Percentiles rank a stretch among this genome's conserved stretches.
Conservation (phyloP, 306 rosid species). For the Inga leiocalycina region DNA sequence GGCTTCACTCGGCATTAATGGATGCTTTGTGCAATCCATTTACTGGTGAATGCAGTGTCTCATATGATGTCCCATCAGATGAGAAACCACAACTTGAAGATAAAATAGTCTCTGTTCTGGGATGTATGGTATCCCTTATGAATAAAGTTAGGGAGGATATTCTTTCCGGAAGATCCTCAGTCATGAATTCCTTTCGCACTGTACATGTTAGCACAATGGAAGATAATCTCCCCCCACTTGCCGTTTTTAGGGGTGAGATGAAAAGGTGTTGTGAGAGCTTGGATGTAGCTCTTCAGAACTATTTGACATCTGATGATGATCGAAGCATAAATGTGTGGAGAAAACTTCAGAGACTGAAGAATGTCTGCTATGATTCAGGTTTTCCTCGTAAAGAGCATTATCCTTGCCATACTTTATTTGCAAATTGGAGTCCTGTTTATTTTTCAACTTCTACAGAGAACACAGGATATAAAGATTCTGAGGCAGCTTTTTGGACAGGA, state of each 20-base stretch:
- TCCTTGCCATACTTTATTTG: constrained; percentile 74
- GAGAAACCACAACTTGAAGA: constrained; percentile 79
- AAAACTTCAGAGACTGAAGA: constrained; percentile 89
- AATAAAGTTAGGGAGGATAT: constrained; percentile 77
- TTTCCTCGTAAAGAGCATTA: constrained; percentile 65
- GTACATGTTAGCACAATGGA: constrained; percentile 49
- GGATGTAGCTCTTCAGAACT: constrained; percentile 85
- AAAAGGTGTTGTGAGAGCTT: constrained; percentile 96
- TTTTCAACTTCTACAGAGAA: constrained; percentile 56
- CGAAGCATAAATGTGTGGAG: constrained; percentile 81
- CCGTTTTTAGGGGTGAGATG: constrained; percentile 81
- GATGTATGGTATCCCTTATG: constrained; percentile 79
- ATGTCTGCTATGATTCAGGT: constrained; percentile 91
- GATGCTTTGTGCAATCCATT: constrained; percentile 78
- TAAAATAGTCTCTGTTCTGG: constrained; percentile 89
- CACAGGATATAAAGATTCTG: constrained; percentile 48
- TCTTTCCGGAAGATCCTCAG: constrained; percentile 76
- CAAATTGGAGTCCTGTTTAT: constrained; percentile 82
- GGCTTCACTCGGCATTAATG: constrained; percentile 75
- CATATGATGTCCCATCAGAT: constrained; percentile 60
- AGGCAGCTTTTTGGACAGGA: constrained; percentile 87
- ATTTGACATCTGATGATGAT: constrained; percentile 60
- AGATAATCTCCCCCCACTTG: constrained; percentile 80
- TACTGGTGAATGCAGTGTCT: constrained; percentile 82
- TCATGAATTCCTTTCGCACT: constrained; percentile 42